These are phyloP conservation scores for Umbelopsis sp. DNA, from an alignment of 192 early-diverging fungal genomes.

Conservation along the genomic window DNA sequence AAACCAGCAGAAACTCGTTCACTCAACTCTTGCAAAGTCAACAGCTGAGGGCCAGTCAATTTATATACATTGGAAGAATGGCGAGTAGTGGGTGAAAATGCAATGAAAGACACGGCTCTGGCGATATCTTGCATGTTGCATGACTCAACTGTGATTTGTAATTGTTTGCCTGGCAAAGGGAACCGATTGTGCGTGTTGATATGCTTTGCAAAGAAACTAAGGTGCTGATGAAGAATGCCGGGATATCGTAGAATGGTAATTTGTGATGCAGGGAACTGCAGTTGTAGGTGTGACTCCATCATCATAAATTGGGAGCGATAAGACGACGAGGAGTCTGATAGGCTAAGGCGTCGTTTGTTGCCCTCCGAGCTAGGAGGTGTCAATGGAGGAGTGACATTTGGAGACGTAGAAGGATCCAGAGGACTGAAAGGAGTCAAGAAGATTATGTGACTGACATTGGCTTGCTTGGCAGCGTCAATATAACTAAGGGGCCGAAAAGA, in stretches of 20 bases:
- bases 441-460: conserved; percentile 39
- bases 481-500: conserved; percentile 28
- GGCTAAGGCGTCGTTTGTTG: background rate
- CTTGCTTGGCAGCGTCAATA: conserved; percentile 41
- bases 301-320: conserved; percentile 38
- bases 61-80: conserved; percentile 34
- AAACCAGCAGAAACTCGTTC: conserved; percentile 34
- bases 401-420: conserved; percentile 27
- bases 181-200: conserved; percentile 40
- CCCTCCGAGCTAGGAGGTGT: conserved; percentile 14
- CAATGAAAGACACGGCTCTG: conserved; percentile 36
- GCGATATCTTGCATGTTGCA: conserved; percentile 42
- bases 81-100: conserved; percentile 29
- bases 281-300: conserved; percentile 32
- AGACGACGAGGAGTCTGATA: conserved; percentile 7
- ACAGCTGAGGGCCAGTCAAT: conserved; percentile 37
- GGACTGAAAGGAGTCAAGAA: conserved; percentile 42
- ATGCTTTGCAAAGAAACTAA: conserved; percentile 40
- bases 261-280: conserved; percentile 26
- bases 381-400: conserved; percentile 19
- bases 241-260: conserved; percentile 44
- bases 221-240: conserved; percentile 44
- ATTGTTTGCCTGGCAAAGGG: conserved; percentile 33
- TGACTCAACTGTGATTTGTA: conserved; percentile 41
- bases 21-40: conserved; percentile 43